Base-by-base conservation (phyloP, 164 flowering plant genomes). In the Stephania yunnanensis region DNA sequence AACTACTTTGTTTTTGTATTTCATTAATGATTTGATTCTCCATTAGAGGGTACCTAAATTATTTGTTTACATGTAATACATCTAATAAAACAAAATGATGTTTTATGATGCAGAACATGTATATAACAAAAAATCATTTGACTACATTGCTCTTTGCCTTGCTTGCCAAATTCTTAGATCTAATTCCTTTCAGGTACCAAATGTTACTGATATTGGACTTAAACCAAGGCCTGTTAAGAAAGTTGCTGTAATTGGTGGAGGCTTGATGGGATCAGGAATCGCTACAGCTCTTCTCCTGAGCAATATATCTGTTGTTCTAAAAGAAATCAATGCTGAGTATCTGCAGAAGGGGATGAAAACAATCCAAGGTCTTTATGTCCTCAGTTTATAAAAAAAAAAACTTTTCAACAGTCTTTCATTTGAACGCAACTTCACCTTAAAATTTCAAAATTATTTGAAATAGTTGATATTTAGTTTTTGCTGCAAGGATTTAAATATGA, bases 191-290 rank as follows among this genome's bases (percentile, higher is more conserved):
- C 89, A 94, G 98, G 87, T 94, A 36, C 97, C 98, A 63, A 84
- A 84, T 82, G 92, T 94, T 58, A 85, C 97, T 74, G 94, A 94
- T 78, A 36, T 88, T 85, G 98, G 96, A 70, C 92, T 94, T 69
- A 92, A 85, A 83, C 95, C 98, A 71, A 87, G 92, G 82, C 80
- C 75, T n/a, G 75, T 91, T 31, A 87, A 85, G 81, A 94, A 91
- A 85, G 97, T 86, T 83, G 98, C 97, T 80, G 89, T 94, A 15
- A 90, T 94, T 83, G 98, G 98, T 78, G 97, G 98, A 71, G 98
- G 98, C 76, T 82, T 94, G 70, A 94, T 94, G 98, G 98, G 98
- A 79, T 92, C 97, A 76, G 97, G 98, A 80, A 94, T 94, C 71
- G 96, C 98, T 64, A 95, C 99, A 46, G 92, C 95, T 76, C 86